Conservation (phyloP, 1,284 basidiomycete genomes). For the Trichosporon sp. region DNA sequence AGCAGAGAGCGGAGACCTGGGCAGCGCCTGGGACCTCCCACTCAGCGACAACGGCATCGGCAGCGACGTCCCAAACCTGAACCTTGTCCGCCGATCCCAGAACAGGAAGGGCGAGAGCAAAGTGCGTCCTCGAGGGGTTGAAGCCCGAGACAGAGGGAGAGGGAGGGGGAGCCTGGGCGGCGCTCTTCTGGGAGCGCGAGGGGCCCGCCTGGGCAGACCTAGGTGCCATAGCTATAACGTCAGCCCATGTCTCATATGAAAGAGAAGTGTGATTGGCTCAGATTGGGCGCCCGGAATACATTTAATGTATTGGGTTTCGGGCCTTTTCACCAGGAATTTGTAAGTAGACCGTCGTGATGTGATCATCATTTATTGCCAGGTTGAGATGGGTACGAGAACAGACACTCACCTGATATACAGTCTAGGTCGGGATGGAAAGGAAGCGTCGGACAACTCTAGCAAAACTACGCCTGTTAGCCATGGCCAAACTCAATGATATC, state of each 20-base stretch:
- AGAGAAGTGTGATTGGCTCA: conserved; percentile 33
- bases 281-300: conserved; percentile 48
- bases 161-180: conserved; percentile 49
- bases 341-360: conserved; percentile 57
- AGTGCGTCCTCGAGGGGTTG: conserved; percentile 51
- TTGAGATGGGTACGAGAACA: background rate
- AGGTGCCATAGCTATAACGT: conserved; percentile 40
- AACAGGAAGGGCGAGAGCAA: conserved; percentile 51
- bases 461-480: conserved; percentile 31
- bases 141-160: conserved; percentile 51
- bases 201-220: conserved; percentile 51
- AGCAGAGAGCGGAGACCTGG: conserved; percentile 48
- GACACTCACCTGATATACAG: conserved; percentile 5
- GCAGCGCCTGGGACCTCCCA: conserved; percentile 54
- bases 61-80: conserved; percentile 53
- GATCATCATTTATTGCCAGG: conserved; percentile 51
- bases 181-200: conserved; percentile 44
- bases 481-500: conserved; percentile 23
- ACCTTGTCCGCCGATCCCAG: conserved; percentile 55
- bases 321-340: conserved; percentile 50
- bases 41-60: conserved; percentile 51
- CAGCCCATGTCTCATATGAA: conserved; percentile 22
- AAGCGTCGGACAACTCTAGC: conserved; percentile 4
- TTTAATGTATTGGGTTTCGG: conserved; percentile 41
- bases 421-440: background rate